phyloP scores from a whole-genome alignment of 164 flowering plant species.

The Kingdonia uniflora region DNA sequence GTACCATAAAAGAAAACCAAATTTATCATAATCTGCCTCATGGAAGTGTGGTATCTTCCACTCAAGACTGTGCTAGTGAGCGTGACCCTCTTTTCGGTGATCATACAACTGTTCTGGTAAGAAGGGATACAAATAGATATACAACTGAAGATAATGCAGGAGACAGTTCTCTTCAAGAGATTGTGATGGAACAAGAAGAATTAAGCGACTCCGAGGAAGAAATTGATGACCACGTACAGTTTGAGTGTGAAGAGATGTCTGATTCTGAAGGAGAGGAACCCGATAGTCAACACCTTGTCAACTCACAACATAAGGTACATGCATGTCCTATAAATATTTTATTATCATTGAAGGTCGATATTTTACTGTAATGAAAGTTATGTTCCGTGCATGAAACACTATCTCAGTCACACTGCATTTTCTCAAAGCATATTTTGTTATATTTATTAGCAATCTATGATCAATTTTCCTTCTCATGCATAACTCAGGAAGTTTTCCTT shows the following conservation, averaged over 20 bases:
- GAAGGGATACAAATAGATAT: slow-evolving; percentile 10
- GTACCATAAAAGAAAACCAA: slow-evolving; percentile 6
- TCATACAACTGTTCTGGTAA: slow-evolving; percentile 10
- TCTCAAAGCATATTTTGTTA: too few relatives aligned
- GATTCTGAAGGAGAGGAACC: slow-evolving; percentile 82
- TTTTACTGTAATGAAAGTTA: too few relatives aligned
- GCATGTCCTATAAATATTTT: too few relatives aligned
- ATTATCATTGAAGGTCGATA: too few relatives aligned
- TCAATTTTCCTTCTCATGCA: too few relatives aligned
- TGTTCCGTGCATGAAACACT: too few relatives aligned
- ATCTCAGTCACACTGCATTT: too few relatives aligned
- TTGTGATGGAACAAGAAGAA: slow-evolving; percentile 98
- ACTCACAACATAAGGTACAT: slow-evolving; percentile 42
- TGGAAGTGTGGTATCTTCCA: slow-evolving; percentile 6
- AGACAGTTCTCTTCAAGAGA: slow-evolving; percentile 57
- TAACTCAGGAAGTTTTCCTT: too few relatives aligned
- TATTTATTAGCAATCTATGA: too few relatives aligned
- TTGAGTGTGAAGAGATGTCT: slow-evolving; percentile 93
- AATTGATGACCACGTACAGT: slow-evolving; percentile 71
- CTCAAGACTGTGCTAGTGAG: slow-evolving; percentile 4
- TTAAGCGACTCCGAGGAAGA: slow-evolving; percentile 97
- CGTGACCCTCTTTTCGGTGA: slow-evolving; percentile 11
- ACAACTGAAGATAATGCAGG: slow-evolving; percentile 18
- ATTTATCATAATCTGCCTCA: not conserved
- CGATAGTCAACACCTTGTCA: slow-evolving; percentile 26